Conservation (phyloP, 2,329 filamentous ascomycete genomes). For the Alternaria longipes region DNA sequence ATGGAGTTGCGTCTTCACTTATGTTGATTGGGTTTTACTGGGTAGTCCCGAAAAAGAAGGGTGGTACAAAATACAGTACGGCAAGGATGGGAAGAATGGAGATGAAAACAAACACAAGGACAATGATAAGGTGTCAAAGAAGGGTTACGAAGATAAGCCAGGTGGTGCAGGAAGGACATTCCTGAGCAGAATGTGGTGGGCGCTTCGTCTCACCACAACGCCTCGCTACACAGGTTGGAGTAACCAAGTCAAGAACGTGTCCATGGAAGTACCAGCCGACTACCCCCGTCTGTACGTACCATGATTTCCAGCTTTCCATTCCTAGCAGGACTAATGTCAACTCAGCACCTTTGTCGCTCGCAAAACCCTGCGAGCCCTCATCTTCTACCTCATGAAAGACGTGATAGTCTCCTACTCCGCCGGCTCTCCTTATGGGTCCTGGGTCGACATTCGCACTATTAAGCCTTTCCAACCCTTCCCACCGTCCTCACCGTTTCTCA, state of each 20-base stretch:
- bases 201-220: conserved; percentile 19
- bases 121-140: conserved; percentile 4
- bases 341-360: conserved; percentile 33
- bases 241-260: conserved; percentile 40
- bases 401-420: conserved; percentile 27
- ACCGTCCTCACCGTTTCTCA: conserved; percentile 14
- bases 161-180: conserved; percentile 14
- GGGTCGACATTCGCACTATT: conserved; percentile 22
- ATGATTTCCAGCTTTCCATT: background rate
- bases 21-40: conserved; percentile 36
- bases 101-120: background rate
- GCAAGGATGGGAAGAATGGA: conserved; percentile 6
- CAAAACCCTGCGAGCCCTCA: conserved; percentile 20
- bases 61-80: conserved; percentile 35
- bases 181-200: conserved; percentile 36
- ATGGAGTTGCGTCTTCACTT: conserved; percentile 15
- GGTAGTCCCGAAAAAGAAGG: conserved; percentile 33
- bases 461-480: conserved; percentile 14
- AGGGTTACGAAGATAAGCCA: background rate
- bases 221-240: conserved; percentile 39
- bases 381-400: conserved; percentile 29
- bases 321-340: background rate
- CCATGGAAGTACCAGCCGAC: conserved; percentile 22
- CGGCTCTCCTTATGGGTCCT: conserved; percentile 33
- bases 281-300: conserved; percentile 34